These are phyloP conservation scores for Schizosaccharomyces versatilis DNA, from an alignment of 1,139 yeast species.

Conservation along the genomic window DNA sequence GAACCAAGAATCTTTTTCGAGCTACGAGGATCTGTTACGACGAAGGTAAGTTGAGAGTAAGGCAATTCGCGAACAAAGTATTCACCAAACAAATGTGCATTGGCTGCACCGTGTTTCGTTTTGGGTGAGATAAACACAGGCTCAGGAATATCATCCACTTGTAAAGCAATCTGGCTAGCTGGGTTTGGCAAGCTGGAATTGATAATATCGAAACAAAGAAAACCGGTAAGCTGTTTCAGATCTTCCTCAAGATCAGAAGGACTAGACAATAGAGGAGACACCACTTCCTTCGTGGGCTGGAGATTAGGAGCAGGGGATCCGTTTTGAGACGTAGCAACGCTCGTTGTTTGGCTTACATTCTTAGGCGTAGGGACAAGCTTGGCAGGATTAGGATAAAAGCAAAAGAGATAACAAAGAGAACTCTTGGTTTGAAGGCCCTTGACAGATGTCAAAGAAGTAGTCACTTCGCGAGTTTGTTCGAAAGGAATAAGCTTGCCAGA, in stretches of 20 bases:
- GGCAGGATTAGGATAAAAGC: conserved; percentile 46
- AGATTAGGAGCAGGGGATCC: conserved; percentile 5
- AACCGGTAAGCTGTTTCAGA: conserved; percentile 46
- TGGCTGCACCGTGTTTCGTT: conserved; percentile 23
- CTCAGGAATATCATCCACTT: conserved; percentile 52
- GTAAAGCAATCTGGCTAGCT: conserved; percentile 44
- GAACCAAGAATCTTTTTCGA: not conserved
- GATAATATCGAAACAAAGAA: conserved; percentile 42
- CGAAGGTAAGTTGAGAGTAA: conserved; percentile 43
- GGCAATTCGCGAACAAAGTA: conserved; percentile 52
- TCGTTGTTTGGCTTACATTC: not conserved
- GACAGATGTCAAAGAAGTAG: conserved; percentile 37
- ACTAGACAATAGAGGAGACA: conserved; percentile 13
- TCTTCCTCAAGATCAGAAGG: conserved; percentile 44
- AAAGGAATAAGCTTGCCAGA: conserved; percentile 43
- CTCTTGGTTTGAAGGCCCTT: conserved; percentile 64
- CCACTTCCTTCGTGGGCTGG: conserved; percentile 23
- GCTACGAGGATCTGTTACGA: conserved; percentile 28
- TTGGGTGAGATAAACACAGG: conserved; percentile 36
- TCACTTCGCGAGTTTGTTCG: conserved; percentile 34
- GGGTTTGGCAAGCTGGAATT: conserved; percentile 34
- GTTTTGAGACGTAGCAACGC: not conserved
- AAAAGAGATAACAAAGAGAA: conserved; percentile 40
- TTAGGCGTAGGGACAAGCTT: not conserved
- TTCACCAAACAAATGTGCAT: conserved; percentile 46